Evolutionary conservation across 225 moss, liverwort and hornwort genomes (phyloP), one percentile per base, ranked within the genome.

Genomic region (Sphagnum tenellum): DNA sequence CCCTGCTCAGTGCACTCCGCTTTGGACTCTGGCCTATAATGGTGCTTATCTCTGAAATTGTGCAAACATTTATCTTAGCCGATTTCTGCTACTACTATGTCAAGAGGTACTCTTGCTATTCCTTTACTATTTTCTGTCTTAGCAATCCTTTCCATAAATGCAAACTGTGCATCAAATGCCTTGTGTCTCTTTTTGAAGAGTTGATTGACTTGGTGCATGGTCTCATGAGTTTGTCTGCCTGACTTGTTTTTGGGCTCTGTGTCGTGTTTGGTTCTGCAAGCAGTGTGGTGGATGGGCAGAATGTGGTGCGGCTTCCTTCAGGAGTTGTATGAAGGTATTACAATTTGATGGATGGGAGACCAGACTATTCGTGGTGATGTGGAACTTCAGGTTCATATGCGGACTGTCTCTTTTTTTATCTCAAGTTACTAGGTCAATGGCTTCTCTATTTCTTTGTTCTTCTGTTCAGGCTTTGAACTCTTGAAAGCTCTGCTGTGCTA

Each of bases 81-180:
- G 96, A 96, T 74, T 96, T 96, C 50, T 85, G 88, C 66, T 96
- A 82, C 72, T 96, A 96, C 70, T 96, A 96, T 61, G 76, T 96
- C 12, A 96, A 85, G 65, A 85, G 89, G 89, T 87, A 74, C 12
- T 72, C 59, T 56, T 3, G 2, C 7, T 54, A 8, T 29, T 29
- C 29, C 29, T 29, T 29, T 29, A 29, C 29, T 29, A 29, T 0
- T 29, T 29, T 29, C 29, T 29, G 29, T 29, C 29, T 29, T 29
- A 29, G 29, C 29, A 29, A 29, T 29, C 29, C 29, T 29, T 29
- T 29, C 29, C 29, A 29, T 29, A 29, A 29, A 29, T 29, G 29
- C 29, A 29, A 29, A 29, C 29, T 29, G 29, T 29, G 29, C 29
- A 29, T 29, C 29, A 29, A 29, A 29, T 29, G 29, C 29, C 29